Evolutionary conservation across 495 filamentous ascomycete genomes (phyloP), one percentile per base, ranked within the genome.

Genomic region (Tuber melanosporum): DNA sequence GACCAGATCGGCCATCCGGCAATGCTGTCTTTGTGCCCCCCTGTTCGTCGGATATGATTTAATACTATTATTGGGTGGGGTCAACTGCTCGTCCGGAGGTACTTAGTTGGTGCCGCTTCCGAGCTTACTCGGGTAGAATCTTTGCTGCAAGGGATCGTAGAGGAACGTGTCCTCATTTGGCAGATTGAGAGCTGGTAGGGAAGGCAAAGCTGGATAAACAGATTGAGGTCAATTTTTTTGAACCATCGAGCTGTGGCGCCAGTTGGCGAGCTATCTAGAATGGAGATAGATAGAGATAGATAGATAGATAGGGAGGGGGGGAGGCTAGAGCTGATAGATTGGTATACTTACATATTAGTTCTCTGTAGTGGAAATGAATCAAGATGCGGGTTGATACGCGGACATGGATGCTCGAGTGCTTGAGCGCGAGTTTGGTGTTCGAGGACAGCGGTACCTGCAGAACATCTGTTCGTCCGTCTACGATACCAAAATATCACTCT

Each of bases 1-100:
- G 57, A 66, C 26, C 57, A 66, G 57, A 66, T 66, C 57, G 57
- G 32, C 57, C 57, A 66, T 66, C 57, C 57, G 57, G 57, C 26
- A 66, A 36, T 66, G 57, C 57, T 66, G 12, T 26, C 32, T 36
- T 36, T 66, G 14, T 36, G 4, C 57, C 57, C 57, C 57, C 26
- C 57, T 26, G 32, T 66, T 19, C 26, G 17, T 66, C 14, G 26
- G 32, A 32, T 66, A 66, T 66, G 57, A 66, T 66, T 36, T 66
- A 66, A 17, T 15, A 17, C 26, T 14, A 36, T 66, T 26, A 66
- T 66, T 66, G 57, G 57, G 7, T 66, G 26, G 8, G 5, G 32
- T 66, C 26, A 26, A 36, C 7, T 5, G 26, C 57, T 66, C 26
- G 57, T 36, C 26, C 14, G 12, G 26, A 66, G 57, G 32, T 36